phyloP scores from a whole-genome alignment of 805 yeast genomes.

The Candida silvatica region DNA sequence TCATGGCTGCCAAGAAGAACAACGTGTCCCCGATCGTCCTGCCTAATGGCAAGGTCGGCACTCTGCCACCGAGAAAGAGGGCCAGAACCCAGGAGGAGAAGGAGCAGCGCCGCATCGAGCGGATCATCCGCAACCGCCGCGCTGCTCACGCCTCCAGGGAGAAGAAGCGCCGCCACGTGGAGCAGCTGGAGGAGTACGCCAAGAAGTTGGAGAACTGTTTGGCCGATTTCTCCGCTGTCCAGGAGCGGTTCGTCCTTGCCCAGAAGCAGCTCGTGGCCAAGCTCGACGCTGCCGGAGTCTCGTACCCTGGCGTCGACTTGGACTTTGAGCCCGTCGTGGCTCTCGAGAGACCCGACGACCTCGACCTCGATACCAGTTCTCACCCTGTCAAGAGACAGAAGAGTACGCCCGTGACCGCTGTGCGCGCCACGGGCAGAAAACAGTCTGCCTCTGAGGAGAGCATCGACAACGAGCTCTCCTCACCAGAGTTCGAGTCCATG shows the following conservation, averaged over 20 bases:
- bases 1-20: conserved; percentile 1
- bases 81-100: conserved; percentile 96
- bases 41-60: conserved; percentile 9
- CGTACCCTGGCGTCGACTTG: conserved; percentile 9
- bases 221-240: conserved; percentile 8
- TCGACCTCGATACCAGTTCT: conserved; percentile 14
- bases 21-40: conserved; percentile 6
- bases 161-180: conserved; percentile 89
- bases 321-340: conserved; percentile 7
- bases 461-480: background rate
- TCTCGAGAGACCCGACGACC: conserved; percentile 19
- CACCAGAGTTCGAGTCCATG: background rate
- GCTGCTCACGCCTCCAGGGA: conserved; percentile 98
- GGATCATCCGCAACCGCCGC: conserved; percentile 86
- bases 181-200: conserved; percentile 63
- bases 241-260: conserved; percentile 7
- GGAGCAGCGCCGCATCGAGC: conserved; percentile 90
- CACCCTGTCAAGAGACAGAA: conserved; percentile 13
- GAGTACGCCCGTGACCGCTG: conserved; percentile 4
- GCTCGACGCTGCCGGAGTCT: conserved; percentile 12
- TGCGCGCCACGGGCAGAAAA: conserved; percentile 2
- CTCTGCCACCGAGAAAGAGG: conserved; percentile 87
- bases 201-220: conserved; percentile 27
- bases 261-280: conserved; percentile 11
- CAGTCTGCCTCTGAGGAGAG: background rate